Evolutionary conservation across 2,329 filamentous ascomycete species (phyloP).

Genomic region (Verticillium longisporum): DNA sequence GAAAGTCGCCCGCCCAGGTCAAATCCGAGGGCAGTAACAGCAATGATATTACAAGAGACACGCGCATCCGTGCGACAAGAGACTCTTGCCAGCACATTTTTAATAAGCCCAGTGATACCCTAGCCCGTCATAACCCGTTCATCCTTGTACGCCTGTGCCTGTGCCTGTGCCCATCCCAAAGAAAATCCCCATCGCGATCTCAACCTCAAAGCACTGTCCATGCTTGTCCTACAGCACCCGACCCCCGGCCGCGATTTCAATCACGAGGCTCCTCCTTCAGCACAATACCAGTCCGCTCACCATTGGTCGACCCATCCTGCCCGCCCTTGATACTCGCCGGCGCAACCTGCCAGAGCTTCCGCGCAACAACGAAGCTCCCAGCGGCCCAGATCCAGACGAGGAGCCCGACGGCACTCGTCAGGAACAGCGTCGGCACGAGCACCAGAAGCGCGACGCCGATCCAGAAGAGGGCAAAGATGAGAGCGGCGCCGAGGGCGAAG

Average conservation of each 20-base stretch:
- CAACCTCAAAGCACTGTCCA: background rate
- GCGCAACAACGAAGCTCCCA: constrained; percentile 45
- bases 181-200: too few species aligned
- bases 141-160: background rate
- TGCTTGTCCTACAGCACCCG: background rate
- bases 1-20: too few species aligned
- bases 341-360: constrained; percentile 36
- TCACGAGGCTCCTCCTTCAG: background rate
- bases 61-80: too few species aligned
- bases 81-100: background rate
- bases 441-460: constrained; percentile 59
- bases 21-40: too few species aligned
- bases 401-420: constrained; percentile 55
- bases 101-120: background rate
- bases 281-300: background rate
- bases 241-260: background rate
- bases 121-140: background rate
- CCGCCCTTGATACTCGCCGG: constrained; percentile 7
- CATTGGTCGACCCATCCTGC: background rate
- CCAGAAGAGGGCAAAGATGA: constrained; percentile 63
- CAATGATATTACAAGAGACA: too few species aligned
- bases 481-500: constrained; percentile 54
- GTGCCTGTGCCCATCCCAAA: background rate
- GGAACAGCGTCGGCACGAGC: constrained; percentile 61
- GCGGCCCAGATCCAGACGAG: constrained; percentile 64